These are phyloP conservation scores for Malus asiatica DNA, from an alignment of 306 rosid species.

Conservation along the genomic window DNA sequence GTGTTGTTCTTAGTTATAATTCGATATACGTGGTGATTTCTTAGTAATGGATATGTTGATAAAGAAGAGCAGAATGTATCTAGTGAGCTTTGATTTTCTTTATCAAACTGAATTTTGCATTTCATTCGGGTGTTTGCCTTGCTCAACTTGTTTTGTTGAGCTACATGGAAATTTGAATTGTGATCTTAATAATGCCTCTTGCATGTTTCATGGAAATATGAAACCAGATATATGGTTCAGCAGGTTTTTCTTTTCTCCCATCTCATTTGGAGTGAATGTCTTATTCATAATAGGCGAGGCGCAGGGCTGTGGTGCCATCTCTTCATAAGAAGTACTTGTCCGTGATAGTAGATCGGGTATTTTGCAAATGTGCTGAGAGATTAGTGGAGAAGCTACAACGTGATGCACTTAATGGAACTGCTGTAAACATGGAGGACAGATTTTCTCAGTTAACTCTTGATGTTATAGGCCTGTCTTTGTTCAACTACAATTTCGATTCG, in stretches of 20 bases:
- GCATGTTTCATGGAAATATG: not conserved
- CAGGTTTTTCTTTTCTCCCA: not conserved
- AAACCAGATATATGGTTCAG: too few relatives aligned
- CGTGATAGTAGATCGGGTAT: constrained; percentile 76
- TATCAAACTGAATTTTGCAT: not conserved
- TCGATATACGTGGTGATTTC: not conserved
- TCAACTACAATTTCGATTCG: constrained; percentile 86
- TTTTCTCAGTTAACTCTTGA: constrained; percentile 92
- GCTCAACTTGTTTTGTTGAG: not conserved
- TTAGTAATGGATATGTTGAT: not conserved
- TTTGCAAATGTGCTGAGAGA: constrained; percentile 80
- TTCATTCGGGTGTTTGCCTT: not conserved
- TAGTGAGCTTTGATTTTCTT: too few relatives aligned
- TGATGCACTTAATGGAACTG: constrained; percentile 53
- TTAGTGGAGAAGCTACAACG: constrained; percentile 78
- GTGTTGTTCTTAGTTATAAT: not conserved
- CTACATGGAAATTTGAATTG: not conserved
- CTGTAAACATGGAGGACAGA: constrained; percentile 85
- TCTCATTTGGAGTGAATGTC: constrained; percentile 16
- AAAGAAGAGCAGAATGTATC: too few relatives aligned
- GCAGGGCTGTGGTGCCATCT: constrained; percentile 96
- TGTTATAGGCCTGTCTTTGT: constrained; percentile 84
- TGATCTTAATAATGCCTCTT: not conserved
- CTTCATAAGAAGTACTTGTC: constrained; percentile 92
- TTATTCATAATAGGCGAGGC: constrained; percentile 61